Base-by-base conservation (phyloP, 129 eudicot species). In the Logfia minima region DNA sequence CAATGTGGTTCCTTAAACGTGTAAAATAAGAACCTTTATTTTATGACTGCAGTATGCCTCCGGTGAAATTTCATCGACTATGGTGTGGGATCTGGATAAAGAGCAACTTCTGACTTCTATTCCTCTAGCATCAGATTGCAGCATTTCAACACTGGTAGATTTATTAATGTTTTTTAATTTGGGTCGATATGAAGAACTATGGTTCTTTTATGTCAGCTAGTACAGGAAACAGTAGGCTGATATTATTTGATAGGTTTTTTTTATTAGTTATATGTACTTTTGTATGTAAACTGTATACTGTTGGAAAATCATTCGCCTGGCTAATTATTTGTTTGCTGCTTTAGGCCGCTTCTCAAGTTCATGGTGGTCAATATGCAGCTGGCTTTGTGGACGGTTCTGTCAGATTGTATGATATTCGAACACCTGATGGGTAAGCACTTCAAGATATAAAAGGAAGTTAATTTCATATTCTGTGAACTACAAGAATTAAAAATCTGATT, bases 1-100 rank as follows among this genome's bases (percentile, higher is more conserved):
- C 16, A 48, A 9, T 51, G 28, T 45, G 75, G 26, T 26, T 48
- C 23, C 60, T 43, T 17, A 52, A 52, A 14, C 19, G 59, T 52
- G 19, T 55, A 18, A 18, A 17, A n/a, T 55, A 18, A 55, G 19
- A 19, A 55, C 8, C 63, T 58, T 58, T 69, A 5, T 67, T 64
- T 72, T 58, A 34, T 83, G 68, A 3, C 73, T 63, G 48, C 82
- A 94, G 99, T 94, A 84, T 86, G 85, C 93, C 32, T 89, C 96
- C 3, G 96, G 97, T 75, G 97, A 94, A 75, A 83, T 89, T 37
- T 86, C 99, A 31, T 90, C 95, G n/a, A 83, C 90, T 55, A 85
- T 87, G 92, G 90, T 93, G 13, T 91, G 99, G 99, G 97, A 94
- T 84, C 85, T 94, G 83, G 97, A 94, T 68, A 94, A 89, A 81